phyloP scores from a whole-genome alignment of 306 rosid species.

The Prunus dulcis region DNA sequence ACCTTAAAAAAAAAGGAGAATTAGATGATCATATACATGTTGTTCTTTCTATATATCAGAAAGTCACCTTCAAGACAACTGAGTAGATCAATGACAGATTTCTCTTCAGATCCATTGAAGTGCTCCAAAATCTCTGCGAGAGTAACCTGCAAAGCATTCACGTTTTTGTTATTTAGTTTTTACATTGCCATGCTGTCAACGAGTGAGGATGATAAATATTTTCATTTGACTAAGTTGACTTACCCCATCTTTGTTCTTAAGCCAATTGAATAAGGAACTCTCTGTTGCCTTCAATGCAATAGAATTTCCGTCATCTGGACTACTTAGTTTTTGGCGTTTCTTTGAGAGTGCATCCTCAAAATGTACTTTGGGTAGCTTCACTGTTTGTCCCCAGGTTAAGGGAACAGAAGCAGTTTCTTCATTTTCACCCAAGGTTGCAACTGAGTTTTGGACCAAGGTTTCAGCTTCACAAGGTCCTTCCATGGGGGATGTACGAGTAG shows the following conservation, averaged over 20 bases:
- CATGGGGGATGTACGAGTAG: constrained; percentile 5
- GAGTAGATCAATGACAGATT: constrained; percentile 49
- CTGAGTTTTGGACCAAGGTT: constrained; percentile 10
- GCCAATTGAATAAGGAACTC: constrained; percentile 62
- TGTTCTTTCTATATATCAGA: constrained; percentile 52
- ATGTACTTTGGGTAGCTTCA: constrained; percentile 18
- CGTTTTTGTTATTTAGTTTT: constrained; percentile 3
- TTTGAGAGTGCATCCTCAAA: constrained; percentile 30
- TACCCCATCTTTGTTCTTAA: constrained; percentile 55
- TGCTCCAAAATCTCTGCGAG: constrained; percentile 47
- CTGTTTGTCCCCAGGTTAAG: constrained; percentile 26
- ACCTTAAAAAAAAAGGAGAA: neutral
- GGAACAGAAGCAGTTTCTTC: constrained; percentile 29
- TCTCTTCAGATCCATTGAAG: constrained; percentile 58
- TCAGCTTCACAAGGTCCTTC: constrained; percentile 26
- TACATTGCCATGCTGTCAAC: neutral
- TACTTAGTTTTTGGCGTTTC: constrained; percentile 55
- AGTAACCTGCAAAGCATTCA: constrained; percentile 52
- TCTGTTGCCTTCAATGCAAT: constrained; percentile 49
- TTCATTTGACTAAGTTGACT: constrained; percentile 22
- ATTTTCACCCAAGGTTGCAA: constrained; percentile 16
- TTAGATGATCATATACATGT: constrained; percentile 55
- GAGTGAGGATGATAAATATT: constrained; percentile 7
- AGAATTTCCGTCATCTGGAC: constrained; percentile 28
- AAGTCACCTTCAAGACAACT: constrained; percentile 64